Evolutionary conservation across 2,329 filamentous ascomycete species (phyloP).

Genomic region (Diaporthe longicolla): DNA sequence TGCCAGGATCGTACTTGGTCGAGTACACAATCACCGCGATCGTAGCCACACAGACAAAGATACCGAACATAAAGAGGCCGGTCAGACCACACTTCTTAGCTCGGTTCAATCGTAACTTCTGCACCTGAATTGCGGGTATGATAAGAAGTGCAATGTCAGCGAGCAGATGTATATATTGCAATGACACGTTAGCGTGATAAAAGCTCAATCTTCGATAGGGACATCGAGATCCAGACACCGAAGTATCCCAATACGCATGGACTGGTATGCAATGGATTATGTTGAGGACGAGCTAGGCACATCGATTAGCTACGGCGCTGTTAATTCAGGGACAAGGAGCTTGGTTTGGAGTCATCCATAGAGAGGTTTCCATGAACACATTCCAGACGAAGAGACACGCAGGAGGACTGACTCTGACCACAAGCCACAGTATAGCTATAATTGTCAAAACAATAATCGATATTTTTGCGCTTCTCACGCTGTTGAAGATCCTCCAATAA

Average conservation of each 20-base stretch:
- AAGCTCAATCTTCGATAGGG: background rate
- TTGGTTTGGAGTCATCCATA: no score
- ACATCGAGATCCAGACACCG: background rate
- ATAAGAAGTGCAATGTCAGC: conserved; percentile 16
- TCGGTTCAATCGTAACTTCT: conserved; percentile 6
- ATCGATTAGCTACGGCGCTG: background rate
- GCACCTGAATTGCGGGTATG: conserved; percentile 19
- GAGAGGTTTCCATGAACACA: background rate
- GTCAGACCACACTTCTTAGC: conserved; percentile 20
- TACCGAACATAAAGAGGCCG: background rate
- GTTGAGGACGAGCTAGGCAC: background rate
- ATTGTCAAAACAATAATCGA: background rate
- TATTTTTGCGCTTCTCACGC: conserved; percentile 2
- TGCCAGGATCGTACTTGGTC: background rate
- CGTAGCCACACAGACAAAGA: conserved; percentile 18
- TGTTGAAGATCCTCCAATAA: conserved; percentile 26
- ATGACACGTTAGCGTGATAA: conserved; percentile 10
- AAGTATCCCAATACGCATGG: conserved; percentile 14
- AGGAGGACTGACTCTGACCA: background rate
- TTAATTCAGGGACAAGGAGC: background rate
- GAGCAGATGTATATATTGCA: conserved; percentile 15
- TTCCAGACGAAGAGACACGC: background rate
- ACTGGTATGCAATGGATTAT: conserved; percentile 19
- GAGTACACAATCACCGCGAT: conserved; percentile 14
- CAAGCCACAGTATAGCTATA: conserved; percentile 1